A percentile compares a stretch with the other conserved stretches of the same genome.
Evolutionary conservation across 495 filamentous ascomycete species (phyloP).

Genomic region (Penicillium steckii): DNA sequence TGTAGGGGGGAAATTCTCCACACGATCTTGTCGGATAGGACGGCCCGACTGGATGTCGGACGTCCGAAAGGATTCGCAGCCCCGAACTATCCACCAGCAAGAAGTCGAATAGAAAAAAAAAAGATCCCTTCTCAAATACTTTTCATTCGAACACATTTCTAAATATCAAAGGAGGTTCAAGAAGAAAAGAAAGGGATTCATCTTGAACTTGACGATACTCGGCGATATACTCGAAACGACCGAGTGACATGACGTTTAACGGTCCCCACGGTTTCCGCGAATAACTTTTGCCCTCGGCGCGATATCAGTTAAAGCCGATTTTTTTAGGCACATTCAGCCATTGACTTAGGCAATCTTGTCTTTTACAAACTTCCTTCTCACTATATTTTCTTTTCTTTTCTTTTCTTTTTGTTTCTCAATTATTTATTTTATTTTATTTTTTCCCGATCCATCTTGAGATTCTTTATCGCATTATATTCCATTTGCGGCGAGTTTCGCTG

Average conservation of each 20-base stretch:
- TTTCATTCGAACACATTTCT: too few relatives aligned
- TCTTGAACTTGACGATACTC: too few relatives aligned
- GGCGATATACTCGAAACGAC: background rate
- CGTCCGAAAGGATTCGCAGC: slow-evolving; percentile 24
- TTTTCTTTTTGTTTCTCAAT: background rate
- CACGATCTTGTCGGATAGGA: slow-evolving; percentile 13
- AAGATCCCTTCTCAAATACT: background rate
- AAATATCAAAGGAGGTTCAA: too few relatives aligned
- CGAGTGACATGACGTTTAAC: background rate
- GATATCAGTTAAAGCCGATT: background rate
- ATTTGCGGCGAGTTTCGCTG: background rate
- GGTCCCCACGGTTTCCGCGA: background rate
- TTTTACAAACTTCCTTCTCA: too few relatives aligned
- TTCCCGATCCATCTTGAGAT: background rate
- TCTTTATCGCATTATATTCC: too few relatives aligned
- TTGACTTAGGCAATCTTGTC: background rate
- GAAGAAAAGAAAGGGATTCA: too few relatives aligned
- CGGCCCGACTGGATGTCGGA: slow-evolving; percentile 16
- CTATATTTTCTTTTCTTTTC: too few relatives aligned
- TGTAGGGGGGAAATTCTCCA: too few relatives aligned
- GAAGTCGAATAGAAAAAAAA: background rate
- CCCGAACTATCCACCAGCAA: background rate
- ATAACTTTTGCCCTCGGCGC: slow-evolving; percentile 4
- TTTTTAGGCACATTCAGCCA: background rate
- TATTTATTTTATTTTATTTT: background rate